Conservation (phyloP, 331 rosid species). For the Dryas integrifolia region DNA sequence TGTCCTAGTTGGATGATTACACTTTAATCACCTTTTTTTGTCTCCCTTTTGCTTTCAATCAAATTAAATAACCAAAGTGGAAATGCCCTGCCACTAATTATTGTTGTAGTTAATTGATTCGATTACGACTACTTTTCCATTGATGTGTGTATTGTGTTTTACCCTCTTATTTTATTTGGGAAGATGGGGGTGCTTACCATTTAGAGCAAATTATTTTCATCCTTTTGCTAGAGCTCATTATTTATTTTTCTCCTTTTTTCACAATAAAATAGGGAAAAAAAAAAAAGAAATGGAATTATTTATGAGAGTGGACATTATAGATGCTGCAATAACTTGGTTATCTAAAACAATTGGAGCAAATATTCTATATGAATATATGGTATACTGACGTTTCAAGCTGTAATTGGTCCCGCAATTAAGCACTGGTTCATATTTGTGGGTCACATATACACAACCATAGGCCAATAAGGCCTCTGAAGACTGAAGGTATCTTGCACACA, state of each 20-base stretch:
- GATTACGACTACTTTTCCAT: neutral
- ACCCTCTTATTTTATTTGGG: neutral
- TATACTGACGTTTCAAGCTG: neutral
- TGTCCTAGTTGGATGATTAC: slow-evolving; percentile 18
- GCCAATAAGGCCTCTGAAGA: neutral
- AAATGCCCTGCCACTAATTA: slow-evolving; percentile 7
- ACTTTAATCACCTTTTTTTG: neutral
- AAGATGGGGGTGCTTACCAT: neutral
- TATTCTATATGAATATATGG: neutral
- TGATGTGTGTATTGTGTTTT: neutral
- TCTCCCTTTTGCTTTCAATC: slow-evolving; percentile 12
- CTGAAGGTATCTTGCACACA: neutral
- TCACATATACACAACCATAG: neutral
- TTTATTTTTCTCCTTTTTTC: too few species aligned
- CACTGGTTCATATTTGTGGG: neutral
- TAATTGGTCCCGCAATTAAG: neutral
- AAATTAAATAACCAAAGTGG: slow-evolving; percentile 11
- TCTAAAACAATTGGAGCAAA: neutral
- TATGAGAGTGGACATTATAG: neutral
- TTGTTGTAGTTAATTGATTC: neutral
- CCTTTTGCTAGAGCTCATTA: neutral
- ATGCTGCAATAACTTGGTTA: neutral
- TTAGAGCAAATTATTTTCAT: neutral
- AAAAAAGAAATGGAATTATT: neutral
- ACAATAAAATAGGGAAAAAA: neutral